These are phyloP conservation scores for Pulveroboletus ravenelii DNA, from an alignment of 768 basidiomycete genomes.

Conservation along the genomic window DNA sequence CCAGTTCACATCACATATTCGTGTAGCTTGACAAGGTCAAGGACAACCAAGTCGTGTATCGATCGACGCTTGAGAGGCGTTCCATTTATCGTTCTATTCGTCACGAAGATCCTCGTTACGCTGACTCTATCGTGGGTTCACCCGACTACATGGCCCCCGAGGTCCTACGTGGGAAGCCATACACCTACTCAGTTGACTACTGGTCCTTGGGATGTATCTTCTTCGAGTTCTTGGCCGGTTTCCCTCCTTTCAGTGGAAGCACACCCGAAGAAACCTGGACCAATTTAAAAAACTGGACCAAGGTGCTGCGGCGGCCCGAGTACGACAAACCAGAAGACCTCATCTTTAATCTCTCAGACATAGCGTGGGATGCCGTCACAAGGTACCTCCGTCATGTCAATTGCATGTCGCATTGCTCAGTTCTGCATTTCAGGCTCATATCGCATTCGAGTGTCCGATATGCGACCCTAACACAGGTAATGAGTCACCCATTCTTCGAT, in stretches of 20 bases:
- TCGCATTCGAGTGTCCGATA: slow-evolving; percentile 81
- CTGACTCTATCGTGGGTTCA: slow-evolving; percentile 95
- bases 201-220: slow-evolving; percentile 99
- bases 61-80: slow-evolving; percentile 90
- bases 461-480: slow-evolving; percentile 67
- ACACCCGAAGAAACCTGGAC: slow-evolving; percentile 99
- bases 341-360: slow-evolving; percentile 91
- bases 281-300: slow-evolving; percentile 96
- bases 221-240: slow-evolving; percentile 95
- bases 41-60: slow-evolving; percentile 82
- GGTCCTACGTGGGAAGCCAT: slow-evolving; percentile 90
- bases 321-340: slow-evolving; percentile 95
- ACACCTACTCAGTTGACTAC: slow-evolving; percentile 94
- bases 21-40: slow-evolving; percentile 91
- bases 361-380: slow-evolving; percentile 92
- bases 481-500: slow-evolving; percentile 78
- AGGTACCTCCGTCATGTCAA: slow-evolving; percentile 42
- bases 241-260: slow-evolving; percentile 95
- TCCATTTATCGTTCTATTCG: slow-evolving; percentile 93
- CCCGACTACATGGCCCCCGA: slow-evolving; percentile 99
- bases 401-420: background rate
- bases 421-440: slow-evolving; percentile 56
- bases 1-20: slow-evolving; percentile 4
- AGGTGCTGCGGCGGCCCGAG: slow-evolving; percentile 85
- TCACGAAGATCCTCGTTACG: slow-evolving; percentile 86